Percentiles rank a stretch among this genome's conserved stretches.
Conservation (phyloP, 176 grass and related monocot species). For the Poa pratensis region DNA sequence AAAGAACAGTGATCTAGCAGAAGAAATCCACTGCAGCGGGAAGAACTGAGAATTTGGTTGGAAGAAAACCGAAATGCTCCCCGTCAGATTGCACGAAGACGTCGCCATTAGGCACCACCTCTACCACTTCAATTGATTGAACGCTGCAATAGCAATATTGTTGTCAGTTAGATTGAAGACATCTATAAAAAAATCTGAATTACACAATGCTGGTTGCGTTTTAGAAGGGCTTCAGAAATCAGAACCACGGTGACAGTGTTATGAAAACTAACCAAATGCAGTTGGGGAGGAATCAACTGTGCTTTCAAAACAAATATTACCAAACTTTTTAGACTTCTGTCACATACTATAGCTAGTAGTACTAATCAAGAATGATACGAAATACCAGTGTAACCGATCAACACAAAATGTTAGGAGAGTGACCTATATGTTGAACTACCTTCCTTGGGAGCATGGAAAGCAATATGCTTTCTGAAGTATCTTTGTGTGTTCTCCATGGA, state of each 20-base stretch:
- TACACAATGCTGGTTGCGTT: background rate
- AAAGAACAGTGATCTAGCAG: slow-evolving; percentile 41
- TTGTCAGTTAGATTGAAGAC: slow-evolving; percentile 5
- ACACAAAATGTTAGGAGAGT: background rate
- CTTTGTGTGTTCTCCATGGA: slow-evolving; percentile 2
- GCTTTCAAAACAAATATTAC: background rate
- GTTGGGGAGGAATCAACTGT: background rate
- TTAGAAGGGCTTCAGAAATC: background rate
- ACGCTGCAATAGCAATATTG: slow-evolving; percentile 51
- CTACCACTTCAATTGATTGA: slow-evolving; percentile 79
- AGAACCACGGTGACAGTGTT: background rate
- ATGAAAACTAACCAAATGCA: background rate
- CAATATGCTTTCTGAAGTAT: slow-evolving; percentile 23
- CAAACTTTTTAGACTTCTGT: background rate
- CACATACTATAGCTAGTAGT: background rate
- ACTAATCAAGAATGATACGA: slow-evolving; percentile 22
- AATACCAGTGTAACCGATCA: background rate
- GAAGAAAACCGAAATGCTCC: slow-evolving; percentile 87
- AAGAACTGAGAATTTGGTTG: slow-evolving; percentile 75
- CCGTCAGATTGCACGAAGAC: slow-evolving; percentile 91
- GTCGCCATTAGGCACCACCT: slow-evolving; percentile 50
- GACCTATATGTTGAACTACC: slow-evolving; percentile 19
- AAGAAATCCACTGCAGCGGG: slow-evolving; percentile 79
- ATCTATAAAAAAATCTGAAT: background rate
- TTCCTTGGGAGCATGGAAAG: slow-evolving; percentile 39